Base-by-base conservation (phyloP, 192 early-diverging fungal genomes). In the Backusella psychrophila region DNA sequence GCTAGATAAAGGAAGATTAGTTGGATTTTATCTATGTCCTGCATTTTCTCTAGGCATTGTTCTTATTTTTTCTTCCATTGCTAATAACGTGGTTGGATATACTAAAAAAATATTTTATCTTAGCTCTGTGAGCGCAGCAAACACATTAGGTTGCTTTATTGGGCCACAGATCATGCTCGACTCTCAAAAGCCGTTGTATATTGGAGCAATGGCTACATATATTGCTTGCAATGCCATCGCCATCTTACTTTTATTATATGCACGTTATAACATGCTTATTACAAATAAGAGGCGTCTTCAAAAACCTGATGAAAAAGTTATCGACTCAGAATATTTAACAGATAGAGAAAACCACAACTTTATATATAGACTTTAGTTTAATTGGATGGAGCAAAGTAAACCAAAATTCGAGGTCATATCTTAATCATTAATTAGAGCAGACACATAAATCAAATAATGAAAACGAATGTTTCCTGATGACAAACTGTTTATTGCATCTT, bases 91-190 rank as follows among this genome's bases (percentile, higher is more conserved):
- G 12, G 17, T 3, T 7, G 76, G 76, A 5, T 77, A 77, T 23
- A 72, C 71, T 12, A 77, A 77, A 44, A 77, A 77, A 36, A 1
- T 77, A 1, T 66, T 77, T 44, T 72, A 49, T 9, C 36, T 69
- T n/a, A 35, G 65, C 31, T 52, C 35, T 9, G 15, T 73, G 12
- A 39, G 68, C 5, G 33, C 73, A 0, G 52, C 71, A 12, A 67
- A 68, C 23, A 76, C 74, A 0, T 44, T 75, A 34, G 78, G 78
- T 38, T 68, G 49, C 35, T 65, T 75, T 63, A 23, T 75, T 41
- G 78, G 73, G 8, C 78, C 78, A 4, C n/a, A 56, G 34, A n/a
- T 79, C 4, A 75, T 79, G 74, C 17, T 71, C 34, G 33, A 52
- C 15, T 52, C 41, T 29, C 69, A 79, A 49, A 52, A 66, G 8